Evolutionary conservation across 345 rosid genomes (phyloP), one percentile per base, ranked within the genome.

Genomic region (Eucalyptus marginata): DNA sequence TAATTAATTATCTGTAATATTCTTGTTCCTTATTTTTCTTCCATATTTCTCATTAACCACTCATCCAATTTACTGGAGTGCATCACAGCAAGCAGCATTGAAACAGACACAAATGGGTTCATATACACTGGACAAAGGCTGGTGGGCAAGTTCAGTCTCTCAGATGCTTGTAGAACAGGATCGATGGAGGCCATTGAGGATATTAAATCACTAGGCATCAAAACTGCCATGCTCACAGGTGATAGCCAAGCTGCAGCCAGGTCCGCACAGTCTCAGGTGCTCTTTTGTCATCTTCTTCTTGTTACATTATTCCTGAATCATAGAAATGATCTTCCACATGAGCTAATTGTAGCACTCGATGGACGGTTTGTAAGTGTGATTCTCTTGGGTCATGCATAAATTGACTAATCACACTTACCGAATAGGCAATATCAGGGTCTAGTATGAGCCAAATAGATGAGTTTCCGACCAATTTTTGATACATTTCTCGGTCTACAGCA

Each of bases 151-250:
- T 96, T 97, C 92, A 90, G 92, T 83, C 96, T 97, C 47, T 94
- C 96, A 46, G 99, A 97, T 92, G 91, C 92, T 52, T 95, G 98
- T 90, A 92, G 98, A 87, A 93, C 95, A 0, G 98, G 99, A 24
- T 97, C 89, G 80, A 89, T 90, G 87, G 95, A 95, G 90, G 98
- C 99, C 1, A 88, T 96, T 86, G 88, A 87, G 50, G 93, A 94
- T 64, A 93, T 97, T 5, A 95, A 95, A 84, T 94, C 91, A 56
- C 27, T 97, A 89, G 93, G 95, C 20, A 92, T 95, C 36, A 95
- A 91, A 89, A 91, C 96, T 10, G 95, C 93, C 27, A 95, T 97
- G 98, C 94, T 97, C 15, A 96, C 99, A 0, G 99, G 99, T 88
- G 99, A 97, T 90, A 93, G 93, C 87, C 91, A 94, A 88, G 93